Base-by-base conservation (phyloP, 1,284 basidiomycete genomes). In the Ustilago vetiveriae region DNA sequence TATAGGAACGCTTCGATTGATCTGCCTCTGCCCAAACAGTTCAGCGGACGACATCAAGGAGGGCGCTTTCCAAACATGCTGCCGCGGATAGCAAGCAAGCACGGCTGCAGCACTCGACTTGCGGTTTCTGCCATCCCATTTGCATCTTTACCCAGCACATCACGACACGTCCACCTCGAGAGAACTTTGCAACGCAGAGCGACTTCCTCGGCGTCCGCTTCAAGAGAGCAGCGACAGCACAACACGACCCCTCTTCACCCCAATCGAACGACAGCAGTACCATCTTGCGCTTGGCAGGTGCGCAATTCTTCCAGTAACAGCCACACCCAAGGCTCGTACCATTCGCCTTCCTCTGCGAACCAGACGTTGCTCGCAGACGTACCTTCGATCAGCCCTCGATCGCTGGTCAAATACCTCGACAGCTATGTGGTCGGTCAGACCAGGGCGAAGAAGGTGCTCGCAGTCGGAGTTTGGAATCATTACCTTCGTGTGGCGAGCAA, bases 361-460 rank as follows among this genome's bases (percentile, higher is more conserved):
- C 11, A 32, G 3, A 56, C 54, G 0, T 14, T 57, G 13, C 38
- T 59, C 6, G 37, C 50, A 3, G 52, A 56, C 23, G 9, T 63
- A 4, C 66, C 66, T 0, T 24, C 51, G 2, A 51, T 64, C n/a
- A 56, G 47, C 36, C 75, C 59, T 29, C 39, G 49, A 9, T 57
- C 94, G 89, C 87, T 96, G 33, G 89, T 89, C n/a, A 86, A 89
- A 77, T 92, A 92, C 82, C 86, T 96, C 26, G 90, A 92, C 72
- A 88, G 91, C 76, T 95, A 90, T 79, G 89, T 97, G n/a, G 87
- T 97, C 13, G 94, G 94, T 2, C 94, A 97, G 81, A 90, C 92
- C 66, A 86, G 86, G 64, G 94, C 94, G 3, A 97, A 97, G 86
- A 92, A 93, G 80, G 90, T 92, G 10, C 86, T 97, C 17, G 92